Evolutionary conservation across 2,329 filamentous ascomycete species (phyloP).

Genomic region (Gaeumannomyces tritici): DNA sequence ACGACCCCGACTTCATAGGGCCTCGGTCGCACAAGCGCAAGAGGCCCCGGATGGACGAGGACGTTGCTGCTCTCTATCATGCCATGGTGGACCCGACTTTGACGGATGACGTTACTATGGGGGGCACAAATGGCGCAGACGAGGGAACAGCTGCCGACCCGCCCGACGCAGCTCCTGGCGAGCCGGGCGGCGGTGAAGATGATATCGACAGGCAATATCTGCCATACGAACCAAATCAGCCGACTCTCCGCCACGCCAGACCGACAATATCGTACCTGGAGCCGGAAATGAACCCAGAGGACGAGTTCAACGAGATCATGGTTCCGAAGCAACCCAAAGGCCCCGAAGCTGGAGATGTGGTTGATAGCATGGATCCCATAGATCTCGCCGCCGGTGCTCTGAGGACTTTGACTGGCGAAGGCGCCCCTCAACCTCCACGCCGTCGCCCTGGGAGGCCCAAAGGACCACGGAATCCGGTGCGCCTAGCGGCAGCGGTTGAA

Average conservation of each 20-base stretch:
- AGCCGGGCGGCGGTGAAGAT: background rate
- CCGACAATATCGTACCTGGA: constrained; percentile 42
- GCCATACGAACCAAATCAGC: constrained; percentile 34
- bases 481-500: background rate
- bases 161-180: background rate
- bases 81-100: constrained; percentile 44
- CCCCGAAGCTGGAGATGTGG: constrained; percentile 4
- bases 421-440: background rate
- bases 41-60: constrained; percentile 26
- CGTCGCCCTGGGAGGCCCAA: background rate
- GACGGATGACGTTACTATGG: constrained; percentile 16
- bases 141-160: constrained; percentile 4
- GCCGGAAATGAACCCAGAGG: constrained; percentile 29
- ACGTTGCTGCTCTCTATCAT: constrained; percentile 20
- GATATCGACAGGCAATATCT: constrained; percentile 5
- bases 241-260: constrained; percentile 40
- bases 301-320: constrained; percentile 32
- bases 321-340: constrained; percentile 7
- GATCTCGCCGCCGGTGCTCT: constrained; percentile 21
- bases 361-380: constrained; percentile 6
- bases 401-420: constrained; percentile 14
- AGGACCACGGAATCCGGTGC: background rate
- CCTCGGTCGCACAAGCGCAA: constrained; percentile 31
- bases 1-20: constrained; percentile 43
- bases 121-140: constrained; percentile 7